Evolutionary conservation across 2,329 filamentous ascomycete genomes (phyloP).

Genomic region (Fusarium duplospermum): DNA sequence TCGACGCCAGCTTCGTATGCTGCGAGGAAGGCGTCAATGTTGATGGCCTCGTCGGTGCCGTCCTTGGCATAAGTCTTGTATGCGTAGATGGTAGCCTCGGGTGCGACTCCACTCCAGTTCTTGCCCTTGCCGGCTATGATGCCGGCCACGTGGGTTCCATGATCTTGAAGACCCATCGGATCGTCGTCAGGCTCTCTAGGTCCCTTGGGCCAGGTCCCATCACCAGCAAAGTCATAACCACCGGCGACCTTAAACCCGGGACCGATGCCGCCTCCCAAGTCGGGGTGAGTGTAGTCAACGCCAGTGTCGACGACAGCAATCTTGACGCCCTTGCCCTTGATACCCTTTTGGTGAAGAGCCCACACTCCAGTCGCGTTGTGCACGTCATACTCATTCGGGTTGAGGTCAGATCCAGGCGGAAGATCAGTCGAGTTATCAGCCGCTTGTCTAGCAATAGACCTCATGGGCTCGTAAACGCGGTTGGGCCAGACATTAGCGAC

Average conservation of each 20-base stretch:
- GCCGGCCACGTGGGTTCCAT: neutral
- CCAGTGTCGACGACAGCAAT: constrained; percentile 35
- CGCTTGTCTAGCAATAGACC: neutral
- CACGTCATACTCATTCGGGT: neutral
- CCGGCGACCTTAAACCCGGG: neutral
- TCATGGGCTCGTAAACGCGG: neutral
- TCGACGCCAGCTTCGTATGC: constrained; percentile 27
- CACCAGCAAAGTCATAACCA: neutral
- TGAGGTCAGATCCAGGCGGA: neutral
- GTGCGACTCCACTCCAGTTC: neutral
- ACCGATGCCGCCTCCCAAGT: neutral
- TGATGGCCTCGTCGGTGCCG: constrained; percentile 16
- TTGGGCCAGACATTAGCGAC: neutral
- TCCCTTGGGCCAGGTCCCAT: neutral
- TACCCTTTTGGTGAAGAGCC: constrained; percentile 25
- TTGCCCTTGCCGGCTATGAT: neutral
- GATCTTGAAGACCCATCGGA: neutral
- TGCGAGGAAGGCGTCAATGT: constrained; percentile 22
- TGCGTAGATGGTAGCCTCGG: neutral
- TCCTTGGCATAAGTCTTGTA: neutral
- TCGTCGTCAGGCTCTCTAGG: neutral
- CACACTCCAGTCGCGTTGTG: constrained; percentile 32
- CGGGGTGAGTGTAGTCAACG: constrained; percentile 30
- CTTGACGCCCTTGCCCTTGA: constrained; percentile 31
- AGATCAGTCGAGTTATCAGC: neutral